These are phyloP conservation scores for Cephalotrichum gorgonifer DNA, from an alignment of 2,329 filamentous ascomycete genomes.

Conservation along the genomic window DNA sequence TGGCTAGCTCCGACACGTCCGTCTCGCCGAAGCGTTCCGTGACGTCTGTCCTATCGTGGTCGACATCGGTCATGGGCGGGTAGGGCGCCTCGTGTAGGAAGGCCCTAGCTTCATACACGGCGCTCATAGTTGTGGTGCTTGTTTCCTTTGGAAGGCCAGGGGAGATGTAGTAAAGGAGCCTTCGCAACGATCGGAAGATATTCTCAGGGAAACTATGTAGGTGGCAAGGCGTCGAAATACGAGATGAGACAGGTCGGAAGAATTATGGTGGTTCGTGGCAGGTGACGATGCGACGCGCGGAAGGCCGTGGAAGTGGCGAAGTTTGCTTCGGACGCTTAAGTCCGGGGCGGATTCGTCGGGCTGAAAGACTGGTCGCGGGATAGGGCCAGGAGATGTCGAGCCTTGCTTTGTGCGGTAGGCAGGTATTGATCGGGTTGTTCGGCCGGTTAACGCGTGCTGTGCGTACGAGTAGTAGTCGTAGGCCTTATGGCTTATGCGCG, in stretches of 20 bases:
- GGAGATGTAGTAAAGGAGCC: no score
- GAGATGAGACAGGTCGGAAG: neutral
- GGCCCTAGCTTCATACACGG: constrained; percentile 39
- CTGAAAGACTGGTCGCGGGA: neutral
- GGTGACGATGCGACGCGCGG: neutral
- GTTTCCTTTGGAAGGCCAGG: neutral
- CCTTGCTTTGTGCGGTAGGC: neutral
- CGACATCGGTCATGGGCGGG: constrained; percentile 28
- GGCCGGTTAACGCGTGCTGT: neutral
- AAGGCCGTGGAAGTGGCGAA: neutral
- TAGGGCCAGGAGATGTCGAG: neutral
- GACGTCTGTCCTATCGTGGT: constrained; percentile 17
- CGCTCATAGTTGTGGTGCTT: constrained; percentile 30
- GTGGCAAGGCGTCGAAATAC: neutral
- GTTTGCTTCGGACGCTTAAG: neutral
- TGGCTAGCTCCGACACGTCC: constrained; percentile 30
- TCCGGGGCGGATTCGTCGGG: neutral
- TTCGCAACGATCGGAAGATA: neutral
- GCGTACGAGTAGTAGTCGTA: neutral
- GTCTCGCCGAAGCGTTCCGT: constrained; percentile 31
- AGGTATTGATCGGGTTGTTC: neutral
- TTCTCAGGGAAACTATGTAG: neutral
- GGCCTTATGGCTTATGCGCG: no score
- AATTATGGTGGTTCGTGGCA: neutral
- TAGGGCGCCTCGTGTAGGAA: constrained; percentile 39